Evolutionary conservation across 441 rosid species (phyloP), one percentile per base, ranked within the genome.

Genomic region (Hura crepitans): DNA sequence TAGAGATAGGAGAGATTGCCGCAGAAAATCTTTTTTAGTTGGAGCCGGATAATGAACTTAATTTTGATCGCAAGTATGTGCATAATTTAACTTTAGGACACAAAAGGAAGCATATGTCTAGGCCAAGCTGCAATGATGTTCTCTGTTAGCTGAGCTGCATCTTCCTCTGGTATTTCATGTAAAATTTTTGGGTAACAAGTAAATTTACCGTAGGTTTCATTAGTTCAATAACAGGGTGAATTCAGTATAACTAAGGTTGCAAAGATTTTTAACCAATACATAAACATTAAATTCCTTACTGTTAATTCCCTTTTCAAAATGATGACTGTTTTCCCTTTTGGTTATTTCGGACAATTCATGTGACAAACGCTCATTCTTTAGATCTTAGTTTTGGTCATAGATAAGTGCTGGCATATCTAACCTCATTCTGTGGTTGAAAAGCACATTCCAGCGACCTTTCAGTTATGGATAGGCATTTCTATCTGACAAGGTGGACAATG

Each of bases 31-130:
- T 93, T 56, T 91, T 93, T 42, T 95, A 89, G 76, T 71, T 91
- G 76, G 96, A 91, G 79, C 95, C 98, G 5, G 98, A 93, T 76
- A 89, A 88, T 70, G 93, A 88, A 58, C 97, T 83, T 75, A 93
- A 89, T 77, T 93, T 88, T 2, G 89, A 66, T 56, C 58, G 49
- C 25, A 47, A 23, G 12, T 42, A 25, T 10, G 4, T 46, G 20
- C 39, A 39, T 27, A 13, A 33, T 27, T n/a, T 22, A 11, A 18
- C 23, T 57, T 66, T 58, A 45, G 25, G 15, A 18, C 55, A 23
- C 25, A 17, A 4, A 20, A 28, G 28, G 6, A 56, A 22, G 27
- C 12, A 23, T 27, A 23, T 50, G 10, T 23, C 27, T 54, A 23
- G 2, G 67, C 42, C 61, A 61, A 50, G 22, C 54, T 33, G 50